Evolutionary conservation across 495 filamentous ascomycete species (phyloP).

Genomic region (Entonaema liquescens): DNA sequence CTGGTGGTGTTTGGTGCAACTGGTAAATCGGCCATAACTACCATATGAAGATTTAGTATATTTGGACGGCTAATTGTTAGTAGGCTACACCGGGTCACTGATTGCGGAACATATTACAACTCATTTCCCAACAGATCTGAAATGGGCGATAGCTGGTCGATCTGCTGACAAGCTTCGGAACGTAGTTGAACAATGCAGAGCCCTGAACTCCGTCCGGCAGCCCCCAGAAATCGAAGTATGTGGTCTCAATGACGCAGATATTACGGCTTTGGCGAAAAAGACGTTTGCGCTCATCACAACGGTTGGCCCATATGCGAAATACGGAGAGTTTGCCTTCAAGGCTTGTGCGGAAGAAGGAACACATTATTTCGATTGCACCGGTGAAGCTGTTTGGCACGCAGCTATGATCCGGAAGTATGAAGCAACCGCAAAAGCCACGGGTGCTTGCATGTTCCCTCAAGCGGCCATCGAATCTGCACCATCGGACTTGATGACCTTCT

Average conservation of each 20-base stretch:
- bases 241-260: slow-evolving; percentile 67
- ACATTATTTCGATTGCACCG: slow-evolving; percentile 91
- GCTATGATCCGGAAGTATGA: slow-evolving; percentile 85
- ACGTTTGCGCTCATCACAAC: slow-evolving; percentile 83
- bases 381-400: slow-evolving; percentile 82
- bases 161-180: slow-evolving; percentile 74
- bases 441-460: slow-evolving; percentile 87
- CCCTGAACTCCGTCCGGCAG: slow-evolving; percentile 72
- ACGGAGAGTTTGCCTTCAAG: slow-evolving; percentile 82
- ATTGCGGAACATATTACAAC: slow-evolving; percentile 80
- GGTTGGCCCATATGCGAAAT: slow-evolving; percentile 81
- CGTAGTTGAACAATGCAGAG: slow-evolving; percentile 70
- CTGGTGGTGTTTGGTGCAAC: slow-evolving; percentile 81
- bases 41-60: slow-evolving; percentile 1
- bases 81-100: slow-evolving; percentile 86
- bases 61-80: slow-evolving; percentile 39
- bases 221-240: slow-evolving; percentile 51
- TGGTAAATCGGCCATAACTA: slow-evolving; percentile 42
- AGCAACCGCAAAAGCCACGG: slow-evolving; percentile 72
- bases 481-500: slow-evolving; percentile 79
- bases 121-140: slow-evolving; percentile 77
- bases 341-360: slow-evolving; percentile 91
- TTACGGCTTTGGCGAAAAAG: slow-evolving; percentile 74
- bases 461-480: slow-evolving; percentile 87
- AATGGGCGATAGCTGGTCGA: slow-evolving; percentile 91